A percentile compares a stretch with the other conserved stretches of the same genome.
phyloP scores from a whole-genome alignment of 495 filamentous ascomycete genomes.

The Pyrenula massariospora region DNA sequence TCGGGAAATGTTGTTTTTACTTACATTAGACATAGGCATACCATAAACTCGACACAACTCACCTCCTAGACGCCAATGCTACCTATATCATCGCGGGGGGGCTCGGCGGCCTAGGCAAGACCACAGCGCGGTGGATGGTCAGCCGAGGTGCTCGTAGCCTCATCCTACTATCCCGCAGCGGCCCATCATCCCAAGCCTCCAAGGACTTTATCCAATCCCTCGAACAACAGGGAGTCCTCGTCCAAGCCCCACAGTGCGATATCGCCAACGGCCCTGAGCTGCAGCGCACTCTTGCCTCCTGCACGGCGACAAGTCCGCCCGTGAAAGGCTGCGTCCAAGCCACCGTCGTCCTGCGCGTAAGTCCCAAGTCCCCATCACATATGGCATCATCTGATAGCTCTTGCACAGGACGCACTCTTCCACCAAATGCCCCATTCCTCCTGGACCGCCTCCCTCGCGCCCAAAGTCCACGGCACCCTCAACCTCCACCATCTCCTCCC shows the following conservation, averaged over 20 bases:
- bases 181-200: slow-evolving; percentile 5
- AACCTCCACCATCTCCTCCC: too few species aligned
- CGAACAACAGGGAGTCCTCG: slow-evolving; percentile 7
- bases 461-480: slow-evolving; percentile 35
- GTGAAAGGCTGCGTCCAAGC: slow-evolving; percentile 22
- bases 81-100: slow-evolving; percentile 33
- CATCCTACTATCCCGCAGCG: slow-evolving; percentile 18
- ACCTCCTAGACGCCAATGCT: slow-evolving; percentile 9
- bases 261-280: slow-evolving; percentile 17
- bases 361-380: not conserved
- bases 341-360: slow-evolving; percentile 18
- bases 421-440: slow-evolving; percentile 32
- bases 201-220: slow-evolving; percentile 10
- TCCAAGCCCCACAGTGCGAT: slow-evolving; percentile 15
- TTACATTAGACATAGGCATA: too few species aligned
- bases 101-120: slow-evolving; percentile 29
- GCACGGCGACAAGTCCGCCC: slow-evolving; percentile 9
- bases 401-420: slow-evolving; percentile 22
- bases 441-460: slow-evolving; percentile 24
- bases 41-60: too few species aligned
- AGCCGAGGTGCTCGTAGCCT: slow-evolving; percentile 24
- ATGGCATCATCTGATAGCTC: not conserved
- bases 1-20: too few species aligned
- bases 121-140: slow-evolving; percentile 22
- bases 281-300: slow-evolving; percentile 4